A percentile compares a stretch with the other conserved stretches of the same genome.
Conservation (phyloP, 2,329 filamentous ascomycete species). For the Penicillium sp. region DNA sequence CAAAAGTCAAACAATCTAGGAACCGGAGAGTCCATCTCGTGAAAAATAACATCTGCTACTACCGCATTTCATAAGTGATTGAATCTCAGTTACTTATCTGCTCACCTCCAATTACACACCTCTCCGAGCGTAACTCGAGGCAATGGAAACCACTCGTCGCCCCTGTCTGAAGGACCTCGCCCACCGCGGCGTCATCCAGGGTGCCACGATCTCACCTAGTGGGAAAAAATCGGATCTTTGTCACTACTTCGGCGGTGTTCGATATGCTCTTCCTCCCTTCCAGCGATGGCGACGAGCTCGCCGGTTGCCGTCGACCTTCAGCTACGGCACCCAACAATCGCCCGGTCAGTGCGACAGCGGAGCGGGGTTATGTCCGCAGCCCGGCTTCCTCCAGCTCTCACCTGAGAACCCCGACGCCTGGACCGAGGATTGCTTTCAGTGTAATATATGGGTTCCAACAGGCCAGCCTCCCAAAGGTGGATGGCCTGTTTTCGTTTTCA, state of each 20-base stretch:
- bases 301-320: constrained; percentile 49
- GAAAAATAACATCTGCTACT: not conserved
- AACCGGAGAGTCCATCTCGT: not conserved
- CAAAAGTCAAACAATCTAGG: not conserved
- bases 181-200: constrained; percentile 52
- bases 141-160: constrained; percentile 26
- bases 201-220: constrained; percentile 45
- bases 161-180: constrained; percentile 28
- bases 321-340: constrained; percentile 51
- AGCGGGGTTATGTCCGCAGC: constrained; percentile 54
- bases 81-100: not conserved
- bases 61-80: not conserved
- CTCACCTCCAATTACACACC: not conserved
- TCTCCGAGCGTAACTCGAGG: not conserved
- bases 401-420: constrained; percentile 33
- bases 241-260: constrained; percentile 57
- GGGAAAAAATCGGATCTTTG: constrained; percentile 36
- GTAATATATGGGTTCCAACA: constrained; percentile 57
- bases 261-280: constrained; percentile 55
- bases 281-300: constrained; percentile 54
- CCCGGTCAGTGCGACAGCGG: constrained; percentile 48
- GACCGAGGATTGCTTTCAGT: constrained; percentile 58
- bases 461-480: constrained; percentile 46
- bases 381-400: constrained; percentile 32
- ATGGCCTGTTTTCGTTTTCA: constrained; percentile 61